Evolutionary conservation across 2,329 filamentous ascomycete genomes (phyloP).

Genomic region (Trichophyton benhamiae): DNA sequence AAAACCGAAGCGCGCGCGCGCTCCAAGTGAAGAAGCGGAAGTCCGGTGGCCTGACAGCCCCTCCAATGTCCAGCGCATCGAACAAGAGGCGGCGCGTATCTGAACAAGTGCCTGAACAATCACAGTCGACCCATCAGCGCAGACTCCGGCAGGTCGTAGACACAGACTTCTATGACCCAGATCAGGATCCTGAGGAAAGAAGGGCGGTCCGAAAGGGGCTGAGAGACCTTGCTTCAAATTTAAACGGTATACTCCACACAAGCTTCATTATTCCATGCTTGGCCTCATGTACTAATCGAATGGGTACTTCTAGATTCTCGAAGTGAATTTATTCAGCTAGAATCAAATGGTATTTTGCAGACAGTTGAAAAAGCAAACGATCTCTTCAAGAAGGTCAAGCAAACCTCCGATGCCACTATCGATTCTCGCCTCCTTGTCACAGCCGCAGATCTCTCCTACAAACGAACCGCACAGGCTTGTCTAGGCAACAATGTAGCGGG

Average conservation of each 20-base stretch:
- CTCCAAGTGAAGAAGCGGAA: constrained; percentile 16
- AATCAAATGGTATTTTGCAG: constrained; percentile 52
- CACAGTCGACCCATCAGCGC: constrained; percentile 8
- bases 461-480: constrained; percentile 61
- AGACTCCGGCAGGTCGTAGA: constrained; percentile 21
- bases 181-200: constrained; percentile 61
- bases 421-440: constrained; percentile 78
- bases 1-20: constrained; percentile 28
- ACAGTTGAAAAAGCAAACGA: constrained; percentile 55
- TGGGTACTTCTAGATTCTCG: constrained; percentile 45
- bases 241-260: constrained; percentile 37
- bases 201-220: constrained; percentile 56
- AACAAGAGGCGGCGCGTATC: constrained; percentile 14
- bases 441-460: constrained; percentile 66
- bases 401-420: constrained; percentile 80
- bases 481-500: constrained; percentile 61
- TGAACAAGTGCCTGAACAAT: constrained; percentile 5
- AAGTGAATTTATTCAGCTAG: constrained; percentile 56
- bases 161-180: constrained; percentile 55
- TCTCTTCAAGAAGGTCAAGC: constrained; percentile 57
- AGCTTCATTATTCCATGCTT: background rate
- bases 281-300: background rate
- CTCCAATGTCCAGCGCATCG: constrained; percentile 8
- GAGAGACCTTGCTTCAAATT: constrained; percentile 47
- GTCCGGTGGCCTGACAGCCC: background rate